Evolutionary conservation across 73 alveolate species (phyloP).

Genomic region (Paramecium biaurelia): DNA sequence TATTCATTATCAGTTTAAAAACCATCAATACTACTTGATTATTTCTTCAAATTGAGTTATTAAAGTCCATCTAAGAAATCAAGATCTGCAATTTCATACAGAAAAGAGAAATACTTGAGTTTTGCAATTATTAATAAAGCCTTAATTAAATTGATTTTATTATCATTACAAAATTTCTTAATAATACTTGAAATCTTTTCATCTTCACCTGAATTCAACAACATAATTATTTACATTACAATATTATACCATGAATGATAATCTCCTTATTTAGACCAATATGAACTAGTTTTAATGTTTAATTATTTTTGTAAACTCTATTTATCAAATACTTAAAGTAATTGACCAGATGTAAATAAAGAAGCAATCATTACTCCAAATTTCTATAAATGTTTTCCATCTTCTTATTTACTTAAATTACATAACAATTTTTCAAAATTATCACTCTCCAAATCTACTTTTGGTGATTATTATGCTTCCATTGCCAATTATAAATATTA

Average conservation of each 20-base stretch:
- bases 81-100: not conserved
- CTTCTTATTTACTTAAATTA: not conserved
- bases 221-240: not conserved
- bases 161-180: not conserved
- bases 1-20: not conserved
- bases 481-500: not conserved
- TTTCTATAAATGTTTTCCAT: not conserved
- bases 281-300: not conserved
- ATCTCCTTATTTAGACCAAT: not conserved
- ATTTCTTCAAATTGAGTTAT: not conserved
- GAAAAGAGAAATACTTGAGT: not conserved
- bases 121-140: not conserved
- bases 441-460: not conserved
- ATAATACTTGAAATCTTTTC: not conserved
- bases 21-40: not conserved
- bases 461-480: not conserved
- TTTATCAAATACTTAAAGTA: not conserved
- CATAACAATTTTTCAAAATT: not conserved
- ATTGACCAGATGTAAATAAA: not conserved
- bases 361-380: not conserved
- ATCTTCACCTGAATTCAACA: not conserved
- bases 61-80: not conserved
- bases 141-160: not conserved
- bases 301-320: not conserved
- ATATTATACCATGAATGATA: constrained; percentile 29